These are phyloP conservation scores for Chytridiales sp. DNA, from an alignment of 371 early-diverging fungal species.

Conservation along the genomic window DNA sequence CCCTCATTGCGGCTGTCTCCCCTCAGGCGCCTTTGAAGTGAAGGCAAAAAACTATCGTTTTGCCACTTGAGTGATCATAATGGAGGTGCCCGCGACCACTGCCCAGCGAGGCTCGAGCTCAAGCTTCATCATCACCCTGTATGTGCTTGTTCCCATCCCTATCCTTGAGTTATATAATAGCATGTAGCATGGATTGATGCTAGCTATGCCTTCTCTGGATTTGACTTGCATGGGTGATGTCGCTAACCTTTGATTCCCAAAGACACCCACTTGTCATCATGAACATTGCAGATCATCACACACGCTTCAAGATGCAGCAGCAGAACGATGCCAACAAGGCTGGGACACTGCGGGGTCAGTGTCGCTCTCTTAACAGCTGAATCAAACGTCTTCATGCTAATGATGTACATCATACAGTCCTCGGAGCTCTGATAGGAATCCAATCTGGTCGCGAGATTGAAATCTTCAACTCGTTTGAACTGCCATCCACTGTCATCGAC, in stretches of 20 bases:
- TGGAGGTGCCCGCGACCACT: conserved; percentile 15
- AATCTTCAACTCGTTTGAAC: conserved; percentile 80
- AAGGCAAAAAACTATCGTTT: no score
- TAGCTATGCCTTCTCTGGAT: no score
- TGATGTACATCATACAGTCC: conserved; percentile 41
- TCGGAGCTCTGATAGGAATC: conserved; percentile 81
- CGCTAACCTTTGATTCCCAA: no score
- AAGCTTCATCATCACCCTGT: conserved; percentile 25
- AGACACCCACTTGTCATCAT: conserved; percentile 84
- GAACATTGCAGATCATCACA: conserved; percentile 85
- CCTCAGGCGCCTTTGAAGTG: no score
- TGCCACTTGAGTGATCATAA: no score
- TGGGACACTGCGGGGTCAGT: background rate
- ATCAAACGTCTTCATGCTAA: background rate
- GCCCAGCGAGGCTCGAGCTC: conserved; percentile 6
- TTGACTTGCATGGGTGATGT: no score
- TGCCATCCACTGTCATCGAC: conserved; percentile 48
- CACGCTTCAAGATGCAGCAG: conserved; percentile 65
- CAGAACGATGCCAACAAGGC: conserved; percentile 19
- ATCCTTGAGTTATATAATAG: no score
- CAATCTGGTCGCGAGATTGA: conserved; percentile 81
- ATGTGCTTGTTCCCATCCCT: conserved; percentile 1
- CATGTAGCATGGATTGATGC: no score
- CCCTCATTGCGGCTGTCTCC: no score
- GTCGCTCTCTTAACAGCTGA: background rate